Evolutionary conservation across 2,329 filamentous ascomycete species (phyloP), one percentile per base, ranked within the genome.

Genomic region (Pseudopyricularia javanii): DNA sequence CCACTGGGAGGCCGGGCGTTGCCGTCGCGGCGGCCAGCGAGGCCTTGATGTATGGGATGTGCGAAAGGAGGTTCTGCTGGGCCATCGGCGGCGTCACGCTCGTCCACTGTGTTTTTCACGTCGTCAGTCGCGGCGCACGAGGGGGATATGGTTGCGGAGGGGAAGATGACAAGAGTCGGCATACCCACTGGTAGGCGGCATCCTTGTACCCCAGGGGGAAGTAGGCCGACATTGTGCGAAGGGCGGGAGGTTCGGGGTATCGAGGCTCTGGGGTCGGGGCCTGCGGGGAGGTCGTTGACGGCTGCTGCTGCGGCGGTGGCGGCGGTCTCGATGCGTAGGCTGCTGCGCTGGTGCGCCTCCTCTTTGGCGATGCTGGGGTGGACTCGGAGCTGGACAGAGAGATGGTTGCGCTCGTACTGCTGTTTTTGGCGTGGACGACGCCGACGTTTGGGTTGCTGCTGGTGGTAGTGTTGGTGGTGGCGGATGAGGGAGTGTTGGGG

Each of bases 171-270:
- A 45, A 20, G 12, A 6, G 49, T 6, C 51, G 51, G 74, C 83
- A 57, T 69, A 88, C 86, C 89, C 93, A 97, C 76, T 97, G 91
- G 59, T 79, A 85, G 57, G 89, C 88, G 15, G 88, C 91, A 54
- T 95, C 90, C 63, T 91, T 93, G 71, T 95, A 95, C 50, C 90
- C 85, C 22, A 97, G 71, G 2, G 93, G 91, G 59, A 98, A 97
- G 67, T 79, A 83, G 1, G 63, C 62, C 35, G 67, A 64, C 88
- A 90, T 35, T 50, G 52, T 49, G 57, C 49, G 51, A 24, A 20
- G 51, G 34, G 26, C 24, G 34, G 30, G 52, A 34, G 20, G 49
- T 22, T 43, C 37, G 17, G 37, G 37, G 22, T 43, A 43, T 2
- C 17, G 37, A 43, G 37, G 37, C 17, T 43, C 37, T 43, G 37